Evolutionary conservation across 495 filamentous ascomycete species (phyloP).

Genomic region (Massariosphaeria phaeospora): DNA sequence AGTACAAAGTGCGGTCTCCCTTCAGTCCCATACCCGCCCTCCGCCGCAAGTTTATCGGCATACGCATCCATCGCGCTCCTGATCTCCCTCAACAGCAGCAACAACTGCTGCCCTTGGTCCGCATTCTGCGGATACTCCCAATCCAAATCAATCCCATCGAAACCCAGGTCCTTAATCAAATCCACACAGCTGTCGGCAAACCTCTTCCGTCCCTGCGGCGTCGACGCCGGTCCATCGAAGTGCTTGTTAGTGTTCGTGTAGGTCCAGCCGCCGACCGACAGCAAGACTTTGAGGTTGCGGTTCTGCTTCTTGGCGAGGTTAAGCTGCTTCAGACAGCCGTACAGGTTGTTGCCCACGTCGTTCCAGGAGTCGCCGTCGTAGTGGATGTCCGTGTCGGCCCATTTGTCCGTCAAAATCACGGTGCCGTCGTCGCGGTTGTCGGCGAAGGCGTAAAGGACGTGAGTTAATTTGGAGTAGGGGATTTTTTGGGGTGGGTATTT

Average conservation of each 20-base stretch:
- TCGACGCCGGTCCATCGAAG: conserved; percentile 69
- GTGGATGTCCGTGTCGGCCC: conserved; percentile 83
- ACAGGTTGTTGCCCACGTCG: conserved; percentile 55
- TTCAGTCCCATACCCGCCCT: neutral
- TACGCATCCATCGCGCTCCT: conserved; percentile 53
- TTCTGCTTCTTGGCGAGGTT: conserved; percentile 83
- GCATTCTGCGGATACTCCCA: conserved; percentile 36
- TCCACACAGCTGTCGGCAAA: conserved; percentile 67
- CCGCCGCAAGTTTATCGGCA: conserved; percentile 37
- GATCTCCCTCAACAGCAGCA: conserved; percentile 52
- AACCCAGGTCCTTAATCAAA: conserved; percentile 47
- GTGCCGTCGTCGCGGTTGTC: conserved; percentile 62
- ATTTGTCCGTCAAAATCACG: conserved; percentile 64
- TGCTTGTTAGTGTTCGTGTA: conserved; percentile 64
- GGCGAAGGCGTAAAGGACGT: conserved; percentile 87
- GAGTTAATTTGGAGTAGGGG: conserved; percentile 81
- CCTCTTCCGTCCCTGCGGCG: conserved; percentile 52
- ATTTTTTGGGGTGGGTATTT: conserved; percentile 83
- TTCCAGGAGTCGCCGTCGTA: conserved; percentile 68
- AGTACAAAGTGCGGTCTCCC: conserved; percentile 56
- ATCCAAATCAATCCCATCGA: conserved; percentile 37
- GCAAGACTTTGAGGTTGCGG: conserved; percentile 81
- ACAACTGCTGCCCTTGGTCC: conserved; percentile 46
- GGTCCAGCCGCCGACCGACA: conserved; percentile 96
- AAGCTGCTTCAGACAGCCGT: conserved; percentile 91